Evolutionary conservation across 768 basidiomycete genomes (phyloP), one percentile per base, ranked within the genome.

Genomic region (Lentinula edodes): DNA sequence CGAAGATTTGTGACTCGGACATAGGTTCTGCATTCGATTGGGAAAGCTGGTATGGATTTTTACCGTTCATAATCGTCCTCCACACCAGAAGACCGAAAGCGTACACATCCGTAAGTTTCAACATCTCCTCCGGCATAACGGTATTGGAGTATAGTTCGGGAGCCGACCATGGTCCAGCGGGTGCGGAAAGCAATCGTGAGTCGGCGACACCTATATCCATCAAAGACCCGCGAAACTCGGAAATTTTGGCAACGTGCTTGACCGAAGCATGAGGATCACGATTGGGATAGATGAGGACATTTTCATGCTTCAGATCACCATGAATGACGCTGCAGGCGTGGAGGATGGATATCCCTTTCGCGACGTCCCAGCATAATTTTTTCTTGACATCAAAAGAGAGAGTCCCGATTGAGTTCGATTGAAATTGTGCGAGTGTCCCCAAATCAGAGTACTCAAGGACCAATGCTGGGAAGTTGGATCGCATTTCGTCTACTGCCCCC

Each of bases 221-320:
- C 16, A 55, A 58, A 39, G 52, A 54, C 16, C 62, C 62, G 16
- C 62, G 58, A 60, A 63, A 63, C 20, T 63, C 62, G 12, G 52
- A 52, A 35, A 63, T 15, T 34, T 63, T 63, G 38, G 62, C 62
- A 13, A 55, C 59, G 36, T 60, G 60, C 20, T 38, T 34, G 34
- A 60, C 48, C 9, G 32, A 42, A 2, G 62, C 58, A 39, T 18
- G 34, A 20, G 43, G 12, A n/a, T n/a, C 52, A 34, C 45, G 53
- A 57, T 63, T 63, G 9, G 52, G 54, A 50, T 55, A 63, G 51
- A 63, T 38, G 6, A 63, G 58, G 5, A 64, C 63, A 16, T 64
- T 64, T n/a, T 64, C 60, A 42, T 61, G 63, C 56, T 64, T 64
- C 48, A 64, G 60, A 48, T 64, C 63, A 7, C 60, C 60, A 46